phyloP scores from a whole-genome alignment of 176 grass and related monocot species.

The Cymbopogon citratus region DNA sequence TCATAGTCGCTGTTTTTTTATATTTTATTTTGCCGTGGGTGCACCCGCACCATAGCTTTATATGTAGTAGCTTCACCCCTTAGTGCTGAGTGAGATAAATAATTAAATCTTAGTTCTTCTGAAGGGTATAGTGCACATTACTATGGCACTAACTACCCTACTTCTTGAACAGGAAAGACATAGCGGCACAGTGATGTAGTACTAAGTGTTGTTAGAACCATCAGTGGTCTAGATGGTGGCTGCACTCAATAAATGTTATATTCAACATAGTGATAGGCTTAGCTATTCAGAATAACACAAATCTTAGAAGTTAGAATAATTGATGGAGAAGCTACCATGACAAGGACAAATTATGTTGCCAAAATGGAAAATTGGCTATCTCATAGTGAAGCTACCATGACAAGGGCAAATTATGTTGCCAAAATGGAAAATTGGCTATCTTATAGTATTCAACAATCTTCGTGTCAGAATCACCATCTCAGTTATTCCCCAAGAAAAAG shows the following conservation, averaged over 20 bases:
- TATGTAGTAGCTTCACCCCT: not conserved
- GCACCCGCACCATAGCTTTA: not conserved
- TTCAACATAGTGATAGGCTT: not conserved
- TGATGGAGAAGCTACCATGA: not conserved
- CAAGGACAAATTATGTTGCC: not conserved
- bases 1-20: not conserved
- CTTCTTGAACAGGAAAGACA: not conserved
- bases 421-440: not conserved
- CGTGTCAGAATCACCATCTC: constrained; percentile 23
- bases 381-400: not conserved
- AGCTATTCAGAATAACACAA: not conserved
- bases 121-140: not conserved
- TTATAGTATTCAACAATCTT: constrained; percentile 10
- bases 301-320: no score
- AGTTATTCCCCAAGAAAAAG: constrained; percentile 34
- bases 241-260: not conserved
- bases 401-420: not conserved
- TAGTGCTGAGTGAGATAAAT: not conserved
- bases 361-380: not conserved
- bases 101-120: not conserved
- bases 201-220: not conserved
- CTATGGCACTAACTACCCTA: not conserved
- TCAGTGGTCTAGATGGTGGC: not conserved
- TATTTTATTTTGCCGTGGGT: not conserved
- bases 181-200: not conserved